phyloP scores from a whole-genome alignment of 106 monocot genomes.

The Dioscorea zingiberensis region DNA sequence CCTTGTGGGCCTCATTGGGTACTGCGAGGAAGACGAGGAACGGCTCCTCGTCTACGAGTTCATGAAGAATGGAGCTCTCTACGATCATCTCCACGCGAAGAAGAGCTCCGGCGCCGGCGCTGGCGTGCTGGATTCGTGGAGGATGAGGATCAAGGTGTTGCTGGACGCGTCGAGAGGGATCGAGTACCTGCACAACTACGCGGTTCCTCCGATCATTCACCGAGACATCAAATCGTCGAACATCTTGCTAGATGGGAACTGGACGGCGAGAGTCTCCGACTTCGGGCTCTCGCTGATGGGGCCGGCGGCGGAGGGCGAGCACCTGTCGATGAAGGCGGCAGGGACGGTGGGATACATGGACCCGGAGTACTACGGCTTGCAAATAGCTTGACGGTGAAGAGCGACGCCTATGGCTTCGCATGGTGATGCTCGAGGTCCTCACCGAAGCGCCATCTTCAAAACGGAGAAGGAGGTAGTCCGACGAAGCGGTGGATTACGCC shows the following conservation, averaged over 20 bases:
- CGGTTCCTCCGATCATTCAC: conserved; percentile 65
- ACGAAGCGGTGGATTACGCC: conserved; percentile 72
- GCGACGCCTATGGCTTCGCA: conserved; percentile 79
- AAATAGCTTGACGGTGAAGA: conserved; percentile 76
- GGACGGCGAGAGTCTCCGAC: conserved; percentile 45
- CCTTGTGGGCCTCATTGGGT: conserved; percentile 48
- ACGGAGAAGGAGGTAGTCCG: conserved; percentile 25
- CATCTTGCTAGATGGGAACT: conserved; percentile 38
- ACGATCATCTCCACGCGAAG: conserved; percentile 3
- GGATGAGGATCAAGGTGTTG: conserved; percentile 26
- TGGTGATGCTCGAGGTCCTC: conserved; percentile 77
- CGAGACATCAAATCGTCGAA: conserved; percentile 70
- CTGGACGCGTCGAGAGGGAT: conserved; percentile 55
- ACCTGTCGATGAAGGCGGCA: conserved; percentile 39
- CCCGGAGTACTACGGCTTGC: conserved; percentile 83
- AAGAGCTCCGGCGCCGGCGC: not conserved
- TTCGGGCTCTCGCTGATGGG: conserved; percentile 71
- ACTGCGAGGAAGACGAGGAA: conserved; percentile 40
- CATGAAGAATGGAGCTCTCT: conserved; percentile 43
- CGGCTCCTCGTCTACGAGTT: conserved; percentile 56
- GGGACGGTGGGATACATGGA: conserved; percentile 95
- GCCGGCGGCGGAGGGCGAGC: conserved; percentile 20
- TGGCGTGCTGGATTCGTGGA: conserved; percentile 43
- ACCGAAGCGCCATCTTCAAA: conserved; percentile 55
- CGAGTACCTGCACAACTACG: conserved; percentile 65